Percentiles rank a stretch among this genome's conserved stretches.
These are phyloP conservation scores for Termitomyces sp. DNA, from an alignment of 768 basidiomycete species.

Conservation along the genomic window DNA sequence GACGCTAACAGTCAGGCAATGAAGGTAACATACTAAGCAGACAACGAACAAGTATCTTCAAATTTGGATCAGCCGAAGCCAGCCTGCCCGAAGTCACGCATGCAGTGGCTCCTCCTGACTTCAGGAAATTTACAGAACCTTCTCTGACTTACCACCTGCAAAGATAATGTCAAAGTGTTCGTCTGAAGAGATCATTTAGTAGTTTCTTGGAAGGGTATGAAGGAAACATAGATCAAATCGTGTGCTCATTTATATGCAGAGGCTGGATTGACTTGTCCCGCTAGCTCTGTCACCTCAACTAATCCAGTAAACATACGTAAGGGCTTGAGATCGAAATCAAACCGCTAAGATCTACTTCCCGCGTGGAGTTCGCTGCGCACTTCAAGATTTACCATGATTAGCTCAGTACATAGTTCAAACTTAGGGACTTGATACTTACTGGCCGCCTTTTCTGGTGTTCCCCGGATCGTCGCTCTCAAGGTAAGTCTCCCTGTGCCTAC, in stretches of 20 bases:
- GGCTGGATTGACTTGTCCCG: too few species aligned
- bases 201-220: neutral
- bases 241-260: neutral
- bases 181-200: constrained; percentile 2
- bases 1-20: neutral
- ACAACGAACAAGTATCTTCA: constrained; percentile 49
- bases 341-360: neutral
- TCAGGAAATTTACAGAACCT: neutral
- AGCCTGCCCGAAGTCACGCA: constrained; percentile 57
- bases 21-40: neutral
- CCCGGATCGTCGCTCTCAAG: too few species aligned
- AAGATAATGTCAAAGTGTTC: constrained; percentile 47
- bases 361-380: neutral
- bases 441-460: too few species aligned
- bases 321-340: too few species aligned
- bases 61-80: constrained; percentile 43
- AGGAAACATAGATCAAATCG: neutral
- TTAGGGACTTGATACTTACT: too few species aligned
- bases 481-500: too few species aligned
- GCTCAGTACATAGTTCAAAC: too few species aligned
- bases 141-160: constrained; percentile 43
- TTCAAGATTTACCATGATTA: too few species aligned
- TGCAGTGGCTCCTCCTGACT: constrained; percentile 45
- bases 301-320: too few species aligned
- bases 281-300: too few species aligned